Percentiles rank a stretch among this genome's conserved stretches.
Evolutionary conservation across 768 basidiomycete species (phyloP).

Genomic region (Hortiboletus flavorubellus): DNA sequence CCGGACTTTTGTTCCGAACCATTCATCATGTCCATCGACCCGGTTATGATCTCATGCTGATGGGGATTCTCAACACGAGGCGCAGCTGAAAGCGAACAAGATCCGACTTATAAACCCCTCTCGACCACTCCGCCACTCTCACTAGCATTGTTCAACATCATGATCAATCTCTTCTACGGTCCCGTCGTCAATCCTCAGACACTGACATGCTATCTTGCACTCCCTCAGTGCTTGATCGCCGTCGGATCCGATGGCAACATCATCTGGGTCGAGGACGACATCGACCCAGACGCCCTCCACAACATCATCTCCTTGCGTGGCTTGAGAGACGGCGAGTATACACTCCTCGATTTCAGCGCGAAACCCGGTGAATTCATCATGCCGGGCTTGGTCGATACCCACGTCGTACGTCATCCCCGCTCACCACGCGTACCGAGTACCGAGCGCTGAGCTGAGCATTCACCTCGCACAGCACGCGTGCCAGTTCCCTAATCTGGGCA

Average conservation of each 20-base stretch:
- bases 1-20: too few species aligned
- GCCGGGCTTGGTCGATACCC: slow-evolving; percentile 89
- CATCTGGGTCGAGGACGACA: slow-evolving; percentile 66
- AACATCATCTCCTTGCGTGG: slow-evolving; percentile 51
- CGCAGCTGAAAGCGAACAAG: neutral
- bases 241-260: slow-evolving; percentile 54
- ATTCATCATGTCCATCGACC: too few species aligned
- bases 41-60: too few species aligned
- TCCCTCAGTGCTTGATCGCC: slow-evolving; percentile 53
- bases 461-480: slow-evolving; percentile 20
- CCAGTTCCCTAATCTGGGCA: slow-evolving; percentile 41
- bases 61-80: neutral
- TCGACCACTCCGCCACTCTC: neutral
- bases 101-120: neutral
- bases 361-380: slow-evolving; percentile 63
- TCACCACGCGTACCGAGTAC: neutral
- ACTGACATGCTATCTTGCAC: slow-evolving; percentile 40
- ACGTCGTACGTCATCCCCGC: slow-evolving; percentile 58
- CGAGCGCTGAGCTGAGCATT: neutral
- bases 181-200: slow-evolving; percentile 52
- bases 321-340: slow-evolving; percentile 29
- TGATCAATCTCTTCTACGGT: slow-evolving; percentile 49
- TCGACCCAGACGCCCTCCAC: slow-evolving; percentile 46
- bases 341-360: slow-evolving; percentile 34
- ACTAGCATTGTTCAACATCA: neutral